These are phyloP conservation scores for Neopestalotiopsis sp. DNA, from an alignment of 2,329 filamentous ascomycete genomes.

Conservation along the genomic window DNA sequence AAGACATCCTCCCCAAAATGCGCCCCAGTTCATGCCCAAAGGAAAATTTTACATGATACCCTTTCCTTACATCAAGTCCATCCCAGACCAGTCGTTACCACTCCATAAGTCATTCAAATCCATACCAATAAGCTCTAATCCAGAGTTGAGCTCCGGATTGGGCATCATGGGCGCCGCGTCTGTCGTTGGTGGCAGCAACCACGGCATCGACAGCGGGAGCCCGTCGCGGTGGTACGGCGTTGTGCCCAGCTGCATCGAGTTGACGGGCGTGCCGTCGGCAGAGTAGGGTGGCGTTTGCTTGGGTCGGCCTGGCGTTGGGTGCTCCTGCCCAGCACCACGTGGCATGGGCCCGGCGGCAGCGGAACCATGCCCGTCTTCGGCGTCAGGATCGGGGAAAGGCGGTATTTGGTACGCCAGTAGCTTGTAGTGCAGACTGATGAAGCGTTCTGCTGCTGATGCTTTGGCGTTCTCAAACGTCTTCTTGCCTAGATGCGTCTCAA, in stretches of 20 bases:
- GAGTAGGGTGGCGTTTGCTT: conserved; percentile 48
- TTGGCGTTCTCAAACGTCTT: conserved; percentile 63
- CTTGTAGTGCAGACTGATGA: conserved; percentile 63
- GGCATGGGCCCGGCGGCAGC: conserved; percentile 28
- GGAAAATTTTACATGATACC: background rate
- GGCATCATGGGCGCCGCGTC: conserved; percentile 39
- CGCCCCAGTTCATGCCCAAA: background rate
- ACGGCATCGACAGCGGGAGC: conserved; percentile 36
- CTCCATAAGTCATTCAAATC: conserved; percentile 60
- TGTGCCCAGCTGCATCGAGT: conserved; percentile 26
- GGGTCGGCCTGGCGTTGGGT: conserved; percentile 21
- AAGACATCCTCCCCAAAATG: background rate
- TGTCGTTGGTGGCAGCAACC: conserved; percentile 35
- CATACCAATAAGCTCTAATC: conserved; percentile 55
- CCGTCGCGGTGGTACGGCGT: conserved; percentile 31
- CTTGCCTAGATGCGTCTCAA: conserved; percentile 63
- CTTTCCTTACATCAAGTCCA: conserved; percentile 23
- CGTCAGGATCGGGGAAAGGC: conserved; percentile 37
- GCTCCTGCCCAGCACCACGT: background rate
- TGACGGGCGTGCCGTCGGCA: conserved; percentile 30
- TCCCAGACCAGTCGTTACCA: conserved; percentile 42
- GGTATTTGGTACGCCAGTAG: conserved; percentile 60
- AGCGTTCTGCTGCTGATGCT: conserved; percentile 62
- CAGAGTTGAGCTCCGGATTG: conserved; percentile 54
- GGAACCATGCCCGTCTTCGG: conserved; percentile 21